Conservation (phyloP, 345 rosid genomes). For the Brassica carinata region DNA sequence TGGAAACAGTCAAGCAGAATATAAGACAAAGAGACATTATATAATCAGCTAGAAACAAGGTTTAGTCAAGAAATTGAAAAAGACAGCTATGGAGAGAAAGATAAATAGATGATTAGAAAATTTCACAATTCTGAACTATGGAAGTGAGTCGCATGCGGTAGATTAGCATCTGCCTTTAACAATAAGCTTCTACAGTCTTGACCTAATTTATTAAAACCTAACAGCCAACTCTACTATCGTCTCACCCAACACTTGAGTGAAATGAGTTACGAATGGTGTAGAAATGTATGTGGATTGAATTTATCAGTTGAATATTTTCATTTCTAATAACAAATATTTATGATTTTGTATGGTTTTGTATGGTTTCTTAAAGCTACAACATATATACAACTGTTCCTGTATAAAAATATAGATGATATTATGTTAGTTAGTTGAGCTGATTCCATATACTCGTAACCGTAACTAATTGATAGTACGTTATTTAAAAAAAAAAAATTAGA, state of each 20-base stretch:
- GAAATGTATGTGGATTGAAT: not conserved
- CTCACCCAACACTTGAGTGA: not conserved
- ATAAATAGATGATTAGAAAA: not conserved
- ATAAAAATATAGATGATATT: not conserved
- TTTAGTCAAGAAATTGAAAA: conserved; percentile 10
- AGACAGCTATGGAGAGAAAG: not conserved
- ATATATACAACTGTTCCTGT: not conserved
- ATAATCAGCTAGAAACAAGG: not conserved
- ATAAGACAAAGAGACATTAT: not conserved
- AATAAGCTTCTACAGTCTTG: conserved; percentile 4
- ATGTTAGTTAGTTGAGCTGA: not conserved
- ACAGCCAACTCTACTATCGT: not conserved
- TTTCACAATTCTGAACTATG: not conserved
- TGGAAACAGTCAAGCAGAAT: not conserved
- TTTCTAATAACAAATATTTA: not conserved
- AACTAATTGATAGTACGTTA: not conserved
- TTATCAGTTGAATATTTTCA: no score
- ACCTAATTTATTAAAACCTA: not conserved
- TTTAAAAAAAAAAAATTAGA: not conserved
- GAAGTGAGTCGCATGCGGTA: not conserved
- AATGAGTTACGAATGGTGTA: not conserved
- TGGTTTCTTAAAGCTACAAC: not conserved
- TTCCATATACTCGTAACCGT: not conserved
- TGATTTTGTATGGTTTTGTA: not conserved
- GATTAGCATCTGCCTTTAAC: conserved; percentile 2